Evolutionary conservation across 108 stramenopile species (phyloP), one percentile per base, ranked within the genome.

Genomic region (Skeletonema tropicum): DNA sequence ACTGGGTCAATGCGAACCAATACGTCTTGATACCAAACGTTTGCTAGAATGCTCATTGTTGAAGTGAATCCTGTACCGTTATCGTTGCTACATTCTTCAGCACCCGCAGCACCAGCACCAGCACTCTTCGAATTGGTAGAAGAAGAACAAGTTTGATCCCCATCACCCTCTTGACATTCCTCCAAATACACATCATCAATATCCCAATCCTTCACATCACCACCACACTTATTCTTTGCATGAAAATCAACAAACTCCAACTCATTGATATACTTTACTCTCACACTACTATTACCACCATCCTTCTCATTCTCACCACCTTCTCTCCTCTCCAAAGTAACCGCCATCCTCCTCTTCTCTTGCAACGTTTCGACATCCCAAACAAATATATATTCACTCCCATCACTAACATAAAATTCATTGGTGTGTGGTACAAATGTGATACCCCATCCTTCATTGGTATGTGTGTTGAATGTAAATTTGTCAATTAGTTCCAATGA

Each of bases 401-500:
- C 94, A 76, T 95, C 94, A 45, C 80, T 90, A 0, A 95, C 89
- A 64, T 85, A 79, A 57, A 95, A 91, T 21, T 86, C 78, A 25
- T 85, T 66, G 33, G 68, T 67, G 13, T 71, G 36, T 12, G 85
- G 78, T 45, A 85, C 68, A 68, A 83, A 92, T 31, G 94, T 89
- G 41, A 95, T 90, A 6, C 94, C 94, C 94, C 94, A 95, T 21
- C 92, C 94, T 73, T 95, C 89, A 8, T 68, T 67, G 2, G 83
- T 90, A 52, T 76, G 65, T 9, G 85, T 88, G 19, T 87, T 70
- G 48, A 66, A 90, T 11, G 23, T 42, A 69, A 87, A 58, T 52
- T 82, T 58, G 35, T 57, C 3, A 5, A 87, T 30, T 12, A 71
- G 32, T 36, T 76, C 41, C 49, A 91, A 38, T 26, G 81, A 66